Base-by-base conservation (phyloP, 2,329 filamentous ascomycete genomes). In the Aspergillus pseudoterreus region DNA sequence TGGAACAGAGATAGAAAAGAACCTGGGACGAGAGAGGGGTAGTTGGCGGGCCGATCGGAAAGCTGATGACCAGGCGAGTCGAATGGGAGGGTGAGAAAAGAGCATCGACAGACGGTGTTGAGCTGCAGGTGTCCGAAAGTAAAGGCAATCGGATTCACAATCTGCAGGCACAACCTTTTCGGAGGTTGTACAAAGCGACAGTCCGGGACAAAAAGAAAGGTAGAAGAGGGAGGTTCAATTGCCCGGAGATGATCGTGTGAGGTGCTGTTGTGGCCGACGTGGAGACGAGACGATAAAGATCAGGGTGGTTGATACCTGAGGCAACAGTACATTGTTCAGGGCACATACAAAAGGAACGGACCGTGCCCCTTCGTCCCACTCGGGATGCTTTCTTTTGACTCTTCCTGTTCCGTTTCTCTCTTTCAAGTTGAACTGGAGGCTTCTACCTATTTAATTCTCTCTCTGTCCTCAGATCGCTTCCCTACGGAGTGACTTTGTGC, bases 1-100 rank as follows among this genome's bases (percentile, higher is more conserved):
- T 39, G 64, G 60, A 42, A 63, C 57, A 42, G 69, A 70, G 57
- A 60, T 62, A 24, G 72, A 74, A 57, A 75, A 75, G 39, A 66
- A 65, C 55, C 70, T 66, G 32, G 66, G 54, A 15, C 62, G 63
- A 53, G 58, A 56, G 42, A 64, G 51, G 33, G 61, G 57, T 51
- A 61, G 57, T 39, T 47, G 53, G 39, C 53, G 59, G 56, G 58
- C 47, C 47, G 63, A 63, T 61, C 62, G 64, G 49, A 70, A 56
- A 43, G 58, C 46, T 49, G 64, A 58, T 56, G 55, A 61, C 61
- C 61, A 63, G 53, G 62, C 53, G 60, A 66, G 59, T 51, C 65
- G 62, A 60, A 59, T 58, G 51, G 60, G 58, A 55, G 53, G 51
- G 48, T 57, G 65, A 51, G 61, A 64, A 62, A 71, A 64, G 55